Evolutionary conservation across 768 basidiomycete genomes (phyloP).

Genomic region (Steccherinum ochraceum): DNA sequence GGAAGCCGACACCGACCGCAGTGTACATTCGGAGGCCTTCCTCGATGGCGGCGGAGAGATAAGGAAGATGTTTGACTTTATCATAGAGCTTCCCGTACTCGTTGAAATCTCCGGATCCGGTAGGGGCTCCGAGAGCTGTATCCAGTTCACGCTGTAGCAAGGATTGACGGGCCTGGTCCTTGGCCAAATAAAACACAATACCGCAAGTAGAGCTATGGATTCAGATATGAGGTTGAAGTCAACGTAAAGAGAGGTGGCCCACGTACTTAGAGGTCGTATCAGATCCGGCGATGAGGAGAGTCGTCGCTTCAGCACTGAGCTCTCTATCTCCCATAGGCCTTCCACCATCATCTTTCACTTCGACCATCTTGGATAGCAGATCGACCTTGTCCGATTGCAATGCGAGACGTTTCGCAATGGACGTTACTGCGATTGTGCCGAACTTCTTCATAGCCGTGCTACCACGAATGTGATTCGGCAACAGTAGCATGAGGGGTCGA

Average conservation of each 20-base stretch:
- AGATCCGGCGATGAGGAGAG: slow-evolving; percentile 12
- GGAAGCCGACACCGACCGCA: slow-evolving; percentile 1
- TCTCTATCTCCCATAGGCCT: slow-evolving; percentile 8
- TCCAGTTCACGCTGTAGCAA: slow-evolving; percentile 9
- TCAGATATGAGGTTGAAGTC: neutral
- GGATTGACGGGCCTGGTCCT: slow-evolving; percentile 1
- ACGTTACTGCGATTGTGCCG: slow-evolving; percentile 3
- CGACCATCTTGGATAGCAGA: slow-evolving; percentile 9
- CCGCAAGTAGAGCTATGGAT: slow-evolving; percentile 4
- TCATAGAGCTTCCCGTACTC: slow-evolving; percentile 1
- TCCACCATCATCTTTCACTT: slow-evolving; percentile 10
- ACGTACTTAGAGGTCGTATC: slow-evolving; percentile 13
- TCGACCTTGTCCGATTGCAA: slow-evolving; percentile 1
- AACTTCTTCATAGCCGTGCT: neutral
- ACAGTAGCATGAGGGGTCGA: slow-evolving; percentile 1
- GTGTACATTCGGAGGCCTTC: neutral
- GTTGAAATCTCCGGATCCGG: neutral
- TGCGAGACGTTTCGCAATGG: slow-evolving; percentile 8
- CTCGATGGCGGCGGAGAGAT: neutral
- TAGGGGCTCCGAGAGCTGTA: slow-evolving; percentile 4
- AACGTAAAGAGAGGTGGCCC: neutral
- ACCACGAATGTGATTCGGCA: neutral
- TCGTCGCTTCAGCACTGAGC: slow-evolving; percentile 8
- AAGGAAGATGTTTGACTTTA: slow-evolving; percentile 3
- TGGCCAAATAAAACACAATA: slow-evolving; percentile 5